Base-by-base conservation (phyloP, 2,329 filamentous ascomycete genomes). In the Nothophaeocryptopus gaeumannii region DNA sequence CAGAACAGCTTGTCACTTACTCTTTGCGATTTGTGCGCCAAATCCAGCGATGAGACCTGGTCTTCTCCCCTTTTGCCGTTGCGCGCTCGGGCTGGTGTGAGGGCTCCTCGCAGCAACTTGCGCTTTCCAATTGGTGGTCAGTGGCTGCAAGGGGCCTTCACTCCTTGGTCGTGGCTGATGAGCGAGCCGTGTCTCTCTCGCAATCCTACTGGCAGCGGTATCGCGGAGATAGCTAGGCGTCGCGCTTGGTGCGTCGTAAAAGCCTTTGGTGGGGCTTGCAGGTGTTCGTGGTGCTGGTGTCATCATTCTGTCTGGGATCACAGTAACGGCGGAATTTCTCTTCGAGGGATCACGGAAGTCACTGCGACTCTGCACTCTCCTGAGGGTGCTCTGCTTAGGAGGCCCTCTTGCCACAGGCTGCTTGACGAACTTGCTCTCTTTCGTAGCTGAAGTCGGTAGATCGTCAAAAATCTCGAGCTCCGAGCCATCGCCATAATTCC, bases 401-500 rank as follows among this genome's bases (percentile, higher is more conserved):
- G 79, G 81, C 14, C 85, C 84, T 46, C 81, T 79, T 39, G 80
- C 82, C 34, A 85, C 75, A 2, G 93, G 91, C 61, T 87, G 83
- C 68, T 91, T 95, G 54, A 90, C 77, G 64, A 83, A 99, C 61
- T 83, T 87, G 55, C 84, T 89, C 70, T 99, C 93, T 11, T 83
- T 80, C 53, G 86, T 82, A 10, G 80, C 83, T 12, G 91, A 96
- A 0, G 91, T 97, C 1, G 92, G 92, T 48, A 99, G 74, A 70
- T 99, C 93, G 67, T 99, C 93, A 67, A 99, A 97, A 2, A 81
- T 84, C 60, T 97, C 92, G 31, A 99, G 78, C 70, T 99, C 93
- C 53, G 86, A 87, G 12, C 93, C 93, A 68, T 96, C 89, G 10
- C 93, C 93, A 72, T 95, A 99, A 62, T 88, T 83, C 39, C 84